Conservation (phyloP, 257 asterid species). For the Solanum appendiculatum region DNA sequence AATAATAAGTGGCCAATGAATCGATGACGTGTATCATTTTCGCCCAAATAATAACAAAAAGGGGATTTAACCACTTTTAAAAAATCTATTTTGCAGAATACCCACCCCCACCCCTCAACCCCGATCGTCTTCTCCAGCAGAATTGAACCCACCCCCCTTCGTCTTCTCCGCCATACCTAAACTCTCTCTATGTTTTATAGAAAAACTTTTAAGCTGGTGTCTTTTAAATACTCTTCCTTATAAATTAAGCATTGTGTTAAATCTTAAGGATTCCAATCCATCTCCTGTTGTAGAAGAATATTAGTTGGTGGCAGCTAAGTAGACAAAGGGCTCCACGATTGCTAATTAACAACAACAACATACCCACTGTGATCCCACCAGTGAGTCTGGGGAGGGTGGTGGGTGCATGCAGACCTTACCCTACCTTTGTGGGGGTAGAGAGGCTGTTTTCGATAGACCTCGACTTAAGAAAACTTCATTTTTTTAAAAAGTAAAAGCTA, state of each 20-base stretch:
- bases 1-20: not conserved
- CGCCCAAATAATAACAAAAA: not conserved
- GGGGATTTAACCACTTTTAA: not conserved
- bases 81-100: not conserved
- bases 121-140: not conserved
- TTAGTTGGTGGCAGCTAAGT: not conserved
- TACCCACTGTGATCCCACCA: not conserved
- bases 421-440: not conserved
- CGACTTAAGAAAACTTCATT: not conserved
- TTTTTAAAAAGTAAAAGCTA: not conserved
- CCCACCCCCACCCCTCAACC: not conserved
- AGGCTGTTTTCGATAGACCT: not conserved
- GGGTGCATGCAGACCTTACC: not conserved
- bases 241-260: not conserved
- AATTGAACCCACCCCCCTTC: not conserved
- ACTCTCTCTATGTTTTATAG: not conserved
- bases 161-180: not conserved
- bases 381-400: not conserved
- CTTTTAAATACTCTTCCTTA: not conserved
- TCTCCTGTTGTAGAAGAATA: not conserved
- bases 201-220: not conserved
- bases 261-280: not conserved
- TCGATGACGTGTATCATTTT: not conserved
- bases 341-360: not conserved
- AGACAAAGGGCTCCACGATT: not conserved